Conservation (phyloP, 495 filamentous ascomycete genomes). For the Achaetomiella virescens region DNA sequence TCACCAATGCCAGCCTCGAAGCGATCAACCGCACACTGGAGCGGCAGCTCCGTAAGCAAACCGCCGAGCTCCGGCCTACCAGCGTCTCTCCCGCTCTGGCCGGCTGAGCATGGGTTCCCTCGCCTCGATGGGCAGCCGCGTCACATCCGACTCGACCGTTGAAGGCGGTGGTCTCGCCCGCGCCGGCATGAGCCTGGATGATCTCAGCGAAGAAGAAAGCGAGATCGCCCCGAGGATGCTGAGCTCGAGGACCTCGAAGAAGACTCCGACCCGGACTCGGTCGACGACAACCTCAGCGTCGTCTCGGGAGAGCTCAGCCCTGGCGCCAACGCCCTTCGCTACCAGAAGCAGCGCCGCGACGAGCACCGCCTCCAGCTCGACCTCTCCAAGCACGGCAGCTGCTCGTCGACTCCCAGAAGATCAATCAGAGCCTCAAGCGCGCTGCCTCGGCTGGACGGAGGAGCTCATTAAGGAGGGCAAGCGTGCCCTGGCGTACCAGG, state of each 20-base stretch:
- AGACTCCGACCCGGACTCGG: constrained; percentile 15
- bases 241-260: constrained; percentile 27
- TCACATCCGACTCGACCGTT: constrained; percentile 24
- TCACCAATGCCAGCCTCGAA: constrained; percentile 89
- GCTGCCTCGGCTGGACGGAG: constrained; percentile 83
- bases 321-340: constrained; percentile 37
- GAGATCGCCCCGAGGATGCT: constrained; percentile 35
- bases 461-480: constrained; percentile 81
- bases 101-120: constrained; percentile 49
- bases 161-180: constrained; percentile 26
- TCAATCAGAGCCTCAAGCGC: constrained; percentile 86
- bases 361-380: constrained; percentile 75
- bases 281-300: constrained; percentile 35
- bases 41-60: constrained; percentile 84
- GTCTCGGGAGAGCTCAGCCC: constrained; percentile 44
- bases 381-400: constrained; percentile 80
- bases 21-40: constrained; percentile 97
- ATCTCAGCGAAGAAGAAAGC: constrained; percentile 47
- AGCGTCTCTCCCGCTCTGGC: constrained; percentile 72
- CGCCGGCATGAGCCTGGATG: constrained; percentile 36
- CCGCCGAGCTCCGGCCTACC: constrained; percentile 75
- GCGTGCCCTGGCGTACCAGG: constrained; percentile 75
- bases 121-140: constrained; percentile 22
- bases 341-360: constrained; percentile 50
- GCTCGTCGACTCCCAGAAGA: constrained; percentile 79